These are phyloP conservation scores for Pyrus hybrid DNA, from an alignment of 331 rosid species.

Conservation along the genomic window DNA sequence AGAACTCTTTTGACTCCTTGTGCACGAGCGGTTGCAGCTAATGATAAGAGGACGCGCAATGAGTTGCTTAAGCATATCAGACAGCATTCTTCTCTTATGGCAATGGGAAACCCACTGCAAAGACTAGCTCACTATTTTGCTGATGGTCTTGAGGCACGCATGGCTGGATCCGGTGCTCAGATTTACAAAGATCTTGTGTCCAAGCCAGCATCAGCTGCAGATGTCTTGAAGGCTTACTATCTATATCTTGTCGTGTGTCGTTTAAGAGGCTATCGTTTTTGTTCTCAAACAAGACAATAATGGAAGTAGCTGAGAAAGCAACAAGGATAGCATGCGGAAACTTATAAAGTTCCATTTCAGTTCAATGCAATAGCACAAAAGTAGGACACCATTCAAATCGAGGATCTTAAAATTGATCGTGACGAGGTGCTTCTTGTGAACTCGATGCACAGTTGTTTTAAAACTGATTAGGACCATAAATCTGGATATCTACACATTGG, in stretches of 20 bases:
- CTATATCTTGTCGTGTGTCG: conserved; percentile 24
- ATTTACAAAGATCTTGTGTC: conserved; percentile 16
- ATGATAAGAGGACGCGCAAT: conserved; percentile 9
- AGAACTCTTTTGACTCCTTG: conserved; percentile 24
- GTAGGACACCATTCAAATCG: conserved; percentile 28
- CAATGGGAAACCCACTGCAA: conserved; percentile 25
- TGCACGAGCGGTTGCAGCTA: conserved; percentile 29
- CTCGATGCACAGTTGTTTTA: conserved; percentile 11
- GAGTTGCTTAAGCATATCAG: conserved; percentile 28
- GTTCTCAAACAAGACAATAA: conserved; percentile 24
- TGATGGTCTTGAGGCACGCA: conserved; percentile 29
- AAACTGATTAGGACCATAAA: conserved; percentile 21
- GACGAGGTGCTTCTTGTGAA: conserved; percentile 29
- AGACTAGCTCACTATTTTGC: conserved; percentile 27
- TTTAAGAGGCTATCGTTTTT: conserved; percentile 18
- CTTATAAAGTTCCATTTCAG: not conserved
- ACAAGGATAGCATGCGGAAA: conserved; percentile 18
- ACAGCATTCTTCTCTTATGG: conserved; percentile 17
- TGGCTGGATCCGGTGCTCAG: conserved; percentile 25
- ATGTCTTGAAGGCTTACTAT: conserved; percentile 29
- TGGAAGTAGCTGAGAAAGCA: conserved; percentile 24
- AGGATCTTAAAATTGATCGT: conserved; percentile 24
- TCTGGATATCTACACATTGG: conserved; percentile 16
- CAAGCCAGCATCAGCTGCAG: conserved; percentile 18
- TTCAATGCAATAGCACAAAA: conserved; percentile 7